Evolutionary conservation across 2,329 filamentous ascomycete genomes (phyloP).

Genomic region (Fusarium luffae): DNA sequence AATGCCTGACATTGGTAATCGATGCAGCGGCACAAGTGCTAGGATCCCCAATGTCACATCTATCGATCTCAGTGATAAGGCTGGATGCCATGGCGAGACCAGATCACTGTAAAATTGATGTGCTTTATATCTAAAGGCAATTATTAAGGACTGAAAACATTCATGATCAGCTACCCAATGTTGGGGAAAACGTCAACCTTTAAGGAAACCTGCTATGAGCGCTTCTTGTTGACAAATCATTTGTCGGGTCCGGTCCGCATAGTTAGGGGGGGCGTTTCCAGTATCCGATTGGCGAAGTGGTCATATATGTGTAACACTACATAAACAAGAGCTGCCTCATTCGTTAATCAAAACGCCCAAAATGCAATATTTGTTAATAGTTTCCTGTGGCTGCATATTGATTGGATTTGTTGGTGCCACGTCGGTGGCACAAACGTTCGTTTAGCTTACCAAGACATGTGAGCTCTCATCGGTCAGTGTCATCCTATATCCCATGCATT

Average conservation of each 20-base stretch:
- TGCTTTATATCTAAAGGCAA: neutral
- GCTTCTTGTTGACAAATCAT: neutral
- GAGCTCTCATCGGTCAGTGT: neutral
- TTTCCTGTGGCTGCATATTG: neutral
- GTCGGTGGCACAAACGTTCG: neutral
- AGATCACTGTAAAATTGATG: neutral
- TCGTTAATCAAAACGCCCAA: too few relatives aligned
- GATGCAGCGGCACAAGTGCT: neutral
- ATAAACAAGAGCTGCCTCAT: neutral
- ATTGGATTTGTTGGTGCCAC: neutral
- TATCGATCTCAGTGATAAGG: neutral
- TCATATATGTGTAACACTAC: neutral
- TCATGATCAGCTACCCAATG: neutral
- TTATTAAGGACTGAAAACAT: neutral
- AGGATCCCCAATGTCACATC: neutral
- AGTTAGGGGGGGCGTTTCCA: neutral
- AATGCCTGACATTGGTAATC: neutral
- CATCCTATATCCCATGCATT: neutral
- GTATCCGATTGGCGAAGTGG: neutral
- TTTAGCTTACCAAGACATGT: neutral
- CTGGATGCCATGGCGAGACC: neutral
- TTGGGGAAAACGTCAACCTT: neutral
- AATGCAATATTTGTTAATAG: neutral
- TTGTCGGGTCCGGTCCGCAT: too few relatives aligned
- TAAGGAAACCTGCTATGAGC: neutral